Evolutionary conservation across 176 grass and related monocot species (phyloP).

Genomic region (Phoenix dactylifera): DNA sequence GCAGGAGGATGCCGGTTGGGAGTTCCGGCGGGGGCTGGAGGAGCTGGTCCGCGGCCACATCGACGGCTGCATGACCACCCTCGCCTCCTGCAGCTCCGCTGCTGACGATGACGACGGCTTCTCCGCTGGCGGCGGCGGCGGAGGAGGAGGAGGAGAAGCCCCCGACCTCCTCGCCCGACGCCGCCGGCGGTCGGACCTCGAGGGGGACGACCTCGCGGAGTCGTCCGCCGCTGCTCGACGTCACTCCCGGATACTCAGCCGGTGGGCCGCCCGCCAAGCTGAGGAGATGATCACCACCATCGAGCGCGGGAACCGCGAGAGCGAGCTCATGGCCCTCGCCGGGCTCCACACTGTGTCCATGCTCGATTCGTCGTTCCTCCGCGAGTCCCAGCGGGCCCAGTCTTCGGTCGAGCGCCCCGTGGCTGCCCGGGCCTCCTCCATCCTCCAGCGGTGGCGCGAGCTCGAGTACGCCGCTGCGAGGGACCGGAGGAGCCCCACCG

Average conservation of each 20-base stretch:
- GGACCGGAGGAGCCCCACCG: slow-evolving; percentile 16
- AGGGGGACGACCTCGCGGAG: slow-evolving; percentile 29
- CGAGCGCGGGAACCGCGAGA: background rate
- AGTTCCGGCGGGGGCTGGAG: slow-evolving; percentile 15
- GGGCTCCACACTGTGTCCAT: background rate
- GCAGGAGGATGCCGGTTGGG: slow-evolving; percentile 8
- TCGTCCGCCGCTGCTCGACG: slow-evolving; percentile 32
- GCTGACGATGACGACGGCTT: slow-evolving; percentile 2
- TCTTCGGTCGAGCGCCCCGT: slow-evolving; percentile 37
- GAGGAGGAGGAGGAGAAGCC: background rate
- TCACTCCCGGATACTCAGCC: slow-evolving; percentile 47
- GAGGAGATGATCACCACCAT: background rate
- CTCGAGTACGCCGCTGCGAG: slow-evolving; percentile 3
- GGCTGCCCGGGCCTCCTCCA: slow-evolving; percentile 30
- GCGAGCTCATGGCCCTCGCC: background rate
- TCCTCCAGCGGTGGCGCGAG: slow-evolving; percentile 23
- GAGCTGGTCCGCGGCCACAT: slow-evolving; percentile 12
- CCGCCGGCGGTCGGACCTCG: slow-evolving; percentile 17
- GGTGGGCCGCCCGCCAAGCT: slow-evolving; percentile 32
- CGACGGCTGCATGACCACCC: slow-evolving; percentile 5
- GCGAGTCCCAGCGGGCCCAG: slow-evolving; percentile 14
- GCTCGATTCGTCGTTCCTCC: slow-evolving; percentile 53
- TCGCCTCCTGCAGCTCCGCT: background rate
- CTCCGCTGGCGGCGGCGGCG: too few species aligned
- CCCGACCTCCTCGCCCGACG: slow-evolving; percentile 2